A percentile compares a stretch with the other conserved stretches of the same genome.
Evolutionary conservation across 2,329 filamentous ascomycete genomes (phyloP).

Genomic region (Byssoonygena ceratinophila): DNA sequence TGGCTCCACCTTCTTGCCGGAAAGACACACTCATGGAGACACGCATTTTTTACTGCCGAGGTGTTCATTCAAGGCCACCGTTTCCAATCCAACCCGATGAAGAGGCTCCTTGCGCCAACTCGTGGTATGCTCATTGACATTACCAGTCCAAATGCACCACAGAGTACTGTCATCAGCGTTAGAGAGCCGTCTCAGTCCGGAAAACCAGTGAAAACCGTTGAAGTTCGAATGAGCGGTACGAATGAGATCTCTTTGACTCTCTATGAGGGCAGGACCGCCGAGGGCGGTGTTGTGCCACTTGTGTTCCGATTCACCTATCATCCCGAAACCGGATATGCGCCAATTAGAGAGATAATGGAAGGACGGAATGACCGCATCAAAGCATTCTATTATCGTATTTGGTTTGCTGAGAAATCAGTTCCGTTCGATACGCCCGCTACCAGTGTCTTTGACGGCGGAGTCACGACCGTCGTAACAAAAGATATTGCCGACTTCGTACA

Average conservation of each 20-base stretch:
- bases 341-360: slow-evolving; percentile 92
- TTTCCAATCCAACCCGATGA: slow-evolving; percentile 94
- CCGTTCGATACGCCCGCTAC: slow-evolving; percentile 78
- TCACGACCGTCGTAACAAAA: slow-evolving; percentile 74
- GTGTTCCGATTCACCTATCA: slow-evolving; percentile 86
- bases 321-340: slow-evolving; percentile 92
- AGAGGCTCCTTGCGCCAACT: slow-evolving; percentile 76
- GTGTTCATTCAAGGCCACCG: slow-evolving; percentile 91
- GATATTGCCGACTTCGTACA: slow-evolving; percentile 99
- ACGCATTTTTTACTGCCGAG: slow-evolving; percentile 87
- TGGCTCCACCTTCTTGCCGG: slow-evolving; percentile 88
- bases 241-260: slow-evolving; percentile 79
- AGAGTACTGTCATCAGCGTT: slow-evolving; percentile 74
- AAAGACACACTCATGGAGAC: slow-evolving; percentile 77
- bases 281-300: slow-evolving; percentile 70
- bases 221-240: slow-evolving; percentile 63
- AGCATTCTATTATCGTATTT: slow-evolving; percentile 96
- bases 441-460: slow-evolving; percentile 80
- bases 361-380: slow-evolving; percentile 96
- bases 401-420: slow-evolving; percentile 81
- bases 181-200: slow-evolving; percentile 78
- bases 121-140: slow-evolving; percentile 87
- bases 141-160: slow-evolving; percentile 64
- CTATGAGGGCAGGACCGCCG: slow-evolving; percentile 83
- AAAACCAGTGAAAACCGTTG: slow-evolving; percentile 78